These are phyloP conservation scores for Eucalyptus marginata DNA, from an alignment of 345 rosid species.

Conservation along the genomic window DNA sequence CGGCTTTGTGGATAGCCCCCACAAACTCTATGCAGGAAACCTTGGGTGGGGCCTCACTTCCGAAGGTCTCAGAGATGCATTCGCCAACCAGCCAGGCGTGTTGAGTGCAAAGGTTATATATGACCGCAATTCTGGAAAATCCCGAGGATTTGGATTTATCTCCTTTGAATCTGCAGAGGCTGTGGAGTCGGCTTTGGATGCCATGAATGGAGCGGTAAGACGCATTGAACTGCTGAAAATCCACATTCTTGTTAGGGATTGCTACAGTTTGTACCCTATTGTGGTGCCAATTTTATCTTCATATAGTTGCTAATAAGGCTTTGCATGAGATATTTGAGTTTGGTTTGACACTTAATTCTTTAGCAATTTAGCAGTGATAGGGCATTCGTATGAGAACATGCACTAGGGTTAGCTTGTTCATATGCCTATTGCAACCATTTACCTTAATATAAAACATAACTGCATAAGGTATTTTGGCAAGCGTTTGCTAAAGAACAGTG, in stretches of 20 bases:
- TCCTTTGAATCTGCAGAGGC: constrained; percentile 61
- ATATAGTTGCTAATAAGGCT: neutral
- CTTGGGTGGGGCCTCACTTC: constrained; percentile 83
- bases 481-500: neutral
- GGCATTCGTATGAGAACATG: neutral
- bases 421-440: neutral
- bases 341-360: neutral
- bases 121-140: constrained; percentile 64
- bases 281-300: neutral
- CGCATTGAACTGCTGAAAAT: neutral
- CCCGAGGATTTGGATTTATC: constrained; percentile 82
- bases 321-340: neutral
- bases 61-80: constrained; percentile 58
- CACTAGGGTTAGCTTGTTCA: neutral
- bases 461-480: neutral
- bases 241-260: neutral
- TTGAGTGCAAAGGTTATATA: constrained; percentile 76
- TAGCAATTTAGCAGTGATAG: neutral
- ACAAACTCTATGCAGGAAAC: constrained; percentile 89
- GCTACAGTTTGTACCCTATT: neutral
- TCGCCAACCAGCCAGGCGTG: constrained; percentile 56
- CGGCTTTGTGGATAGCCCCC: constrained; percentile 60
- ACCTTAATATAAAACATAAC: neutral
- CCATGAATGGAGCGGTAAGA: constrained; percentile 80
- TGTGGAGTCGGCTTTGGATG: constrained; percentile 41